phyloP scores from a whole-genome alignment of 1,284 basidiomycete species.

The Cutaneotrichosporon cyanovorans region DNA sequence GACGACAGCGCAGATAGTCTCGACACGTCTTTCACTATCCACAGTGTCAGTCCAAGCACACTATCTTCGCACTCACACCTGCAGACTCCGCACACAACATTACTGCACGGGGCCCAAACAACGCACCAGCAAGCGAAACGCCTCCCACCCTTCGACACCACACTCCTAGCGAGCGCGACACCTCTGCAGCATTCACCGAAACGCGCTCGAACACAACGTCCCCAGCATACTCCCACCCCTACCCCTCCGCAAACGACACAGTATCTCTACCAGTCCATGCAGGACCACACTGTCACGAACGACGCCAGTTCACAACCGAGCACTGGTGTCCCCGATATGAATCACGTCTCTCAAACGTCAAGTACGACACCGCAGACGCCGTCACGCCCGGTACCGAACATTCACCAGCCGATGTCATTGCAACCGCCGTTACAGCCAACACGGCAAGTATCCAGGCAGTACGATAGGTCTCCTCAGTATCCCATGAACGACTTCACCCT shows the following conservation, averaged over 20 bases:
- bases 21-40: constrained; percentile 25
- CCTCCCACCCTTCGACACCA: constrained; percentile 9
- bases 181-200: constrained; percentile 6
- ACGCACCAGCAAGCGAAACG: constrained; percentile 5
- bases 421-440: no score
- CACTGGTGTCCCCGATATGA: no score
- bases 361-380: no score
- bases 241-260: neutral
- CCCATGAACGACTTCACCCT: no score
- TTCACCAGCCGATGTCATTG: no score
- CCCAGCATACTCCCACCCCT: constrained; percentile 2
- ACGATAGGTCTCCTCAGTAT: no score
- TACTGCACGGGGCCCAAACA: constrained; percentile 18
- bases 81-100: constrained; percentile 11
- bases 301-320: no score
- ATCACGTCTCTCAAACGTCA: no score
- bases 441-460: no score
- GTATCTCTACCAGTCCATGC: constrained; percentile 3
- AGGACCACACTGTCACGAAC: neutral
- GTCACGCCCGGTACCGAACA: no score
- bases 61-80: neutral
- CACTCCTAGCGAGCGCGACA: constrained; percentile 1
- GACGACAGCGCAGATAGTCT: constrained; percentile 16
- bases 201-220: constrained; percentile 4
- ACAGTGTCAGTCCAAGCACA: constrained; percentile 17